Evolutionary conservation across 805 yeast species (phyloP).

Genomic region (Pichia cabralensis): DNA sequence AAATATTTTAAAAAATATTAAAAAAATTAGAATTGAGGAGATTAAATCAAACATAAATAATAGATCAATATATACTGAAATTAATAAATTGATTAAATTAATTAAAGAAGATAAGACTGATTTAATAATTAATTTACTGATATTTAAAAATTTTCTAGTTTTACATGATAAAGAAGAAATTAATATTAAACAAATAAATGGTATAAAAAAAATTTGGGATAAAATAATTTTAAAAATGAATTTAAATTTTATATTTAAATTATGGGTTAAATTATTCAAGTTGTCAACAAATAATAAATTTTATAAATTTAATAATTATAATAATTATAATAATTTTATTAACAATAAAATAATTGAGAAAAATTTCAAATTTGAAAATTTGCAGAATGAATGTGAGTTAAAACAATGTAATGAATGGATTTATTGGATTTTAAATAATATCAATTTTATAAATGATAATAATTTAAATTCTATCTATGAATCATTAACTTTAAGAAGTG

Average conservation of each 20-base stretch:
- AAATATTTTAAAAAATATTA: constrained; percentile 35
- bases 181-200: constrained; percentile 19
- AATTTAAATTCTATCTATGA: constrained; percentile 8
- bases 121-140: constrained; percentile 19
- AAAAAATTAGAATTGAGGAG: constrained; percentile 39
- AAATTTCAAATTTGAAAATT: neutral
- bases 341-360: neutral
- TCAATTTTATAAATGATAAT: constrained; percentile 11
- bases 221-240: constrained; percentile 19
- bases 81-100: neutral
- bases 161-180: constrained; percentile 11
- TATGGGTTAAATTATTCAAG: constrained; percentile 13
- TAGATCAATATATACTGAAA: constrained; percentile 25
- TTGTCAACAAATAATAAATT: constrained; percentile 8
- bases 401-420: constrained; percentile 6
- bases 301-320: constrained; percentile 4
- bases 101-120: constrained; percentile 3
- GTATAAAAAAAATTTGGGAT: constrained; percentile 23
- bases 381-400: constrained; percentile 7
- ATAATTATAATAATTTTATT: constrained; percentile 2
- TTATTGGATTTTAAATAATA: constrained; percentile 8
- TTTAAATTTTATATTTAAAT: constrained; percentile 8
- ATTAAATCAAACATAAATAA: constrained; percentile 30
- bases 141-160: constrained; percentile 26
- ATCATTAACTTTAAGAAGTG: constrained; percentile 8